Evolutionary conservation across 192 early-diverging fungal species (phyloP).

Genomic region (Paraglomus brasilianum): DNA sequence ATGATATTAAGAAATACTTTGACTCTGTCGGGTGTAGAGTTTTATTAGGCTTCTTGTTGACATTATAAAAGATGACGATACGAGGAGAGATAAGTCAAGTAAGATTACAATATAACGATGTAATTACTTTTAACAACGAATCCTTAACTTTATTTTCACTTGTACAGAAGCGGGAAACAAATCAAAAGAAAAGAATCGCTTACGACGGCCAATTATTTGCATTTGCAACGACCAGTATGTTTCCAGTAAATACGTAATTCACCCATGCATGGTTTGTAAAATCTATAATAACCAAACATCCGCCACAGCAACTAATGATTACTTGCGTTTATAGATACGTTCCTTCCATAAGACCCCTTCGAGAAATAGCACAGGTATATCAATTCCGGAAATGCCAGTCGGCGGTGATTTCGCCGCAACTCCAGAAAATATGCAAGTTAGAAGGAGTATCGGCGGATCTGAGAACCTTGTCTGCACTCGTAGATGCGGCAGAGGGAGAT

Average conservation of each 20-base stretch:
- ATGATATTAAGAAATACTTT: background rate
- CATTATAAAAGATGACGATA: constrained; percentile 49
- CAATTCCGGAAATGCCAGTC: constrained; percentile 68
- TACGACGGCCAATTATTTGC: constrained; percentile 93
- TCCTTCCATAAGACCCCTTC: constrained; percentile 80
- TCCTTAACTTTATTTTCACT: no score
- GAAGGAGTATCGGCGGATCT: constrained; percentile 76
- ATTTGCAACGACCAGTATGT: constrained; percentile 93
- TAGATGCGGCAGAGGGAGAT: constrained; percentile 81
- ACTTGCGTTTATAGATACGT: constrained; percentile 62
- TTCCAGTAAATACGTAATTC: background rate
- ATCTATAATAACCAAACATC: background rate
- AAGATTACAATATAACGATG: constrained; percentile 26
- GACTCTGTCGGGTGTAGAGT: constrained; percentile 44
- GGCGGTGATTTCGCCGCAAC: constrained; percentile 64
- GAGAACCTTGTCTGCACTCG: constrained; percentile 70
- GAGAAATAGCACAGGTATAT: constrained; percentile 71
- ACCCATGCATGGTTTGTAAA: background rate
- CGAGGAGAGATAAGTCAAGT: constrained; percentile 26
- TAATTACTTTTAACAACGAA: no score
- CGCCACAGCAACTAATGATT: background rate
- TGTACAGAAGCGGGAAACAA: no score
- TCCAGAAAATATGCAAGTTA: constrained; percentile 75
- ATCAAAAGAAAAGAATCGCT: constrained; percentile 46
- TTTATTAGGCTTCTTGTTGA: constrained; percentile 82